Evolutionary conservation across 2,329 filamentous ascomycete genomes (phyloP).

Genomic region (Didymella pinodella): DNA sequence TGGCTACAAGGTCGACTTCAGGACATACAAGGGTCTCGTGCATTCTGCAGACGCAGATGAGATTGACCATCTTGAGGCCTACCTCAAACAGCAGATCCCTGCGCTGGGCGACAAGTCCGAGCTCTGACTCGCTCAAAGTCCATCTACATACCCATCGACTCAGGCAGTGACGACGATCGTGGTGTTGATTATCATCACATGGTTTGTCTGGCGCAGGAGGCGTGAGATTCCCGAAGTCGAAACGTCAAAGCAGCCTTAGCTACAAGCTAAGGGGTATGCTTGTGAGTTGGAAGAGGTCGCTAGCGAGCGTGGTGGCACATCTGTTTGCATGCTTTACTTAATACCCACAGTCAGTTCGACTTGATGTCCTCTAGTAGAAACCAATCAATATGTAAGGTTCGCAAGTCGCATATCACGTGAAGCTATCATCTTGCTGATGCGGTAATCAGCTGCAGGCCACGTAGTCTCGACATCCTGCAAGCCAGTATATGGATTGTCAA

Average conservation of each 20-base stretch:
- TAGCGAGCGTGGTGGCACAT: background rate
- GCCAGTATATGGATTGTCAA: too few species aligned
- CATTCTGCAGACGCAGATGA: slow-evolving; percentile 82
- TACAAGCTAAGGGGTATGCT: background rate
- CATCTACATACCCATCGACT: slow-evolving; percentile 9
- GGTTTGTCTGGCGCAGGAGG: slow-evolving; percentile 38
- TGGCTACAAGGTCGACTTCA: slow-evolving; percentile 78
- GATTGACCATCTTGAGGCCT: slow-evolving; percentile 80
- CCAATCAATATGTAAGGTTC: background rate
- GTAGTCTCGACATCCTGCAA: too few species aligned
- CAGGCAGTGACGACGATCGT: slow-evolving; percentile 35
- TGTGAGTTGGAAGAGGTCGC: background rate
- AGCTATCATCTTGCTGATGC: too few species aligned
- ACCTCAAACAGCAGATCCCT: slow-evolving; percentile 63
- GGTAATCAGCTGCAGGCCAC: too few species aligned
- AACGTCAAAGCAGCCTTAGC: background rate
- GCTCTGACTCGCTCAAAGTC: slow-evolving; percentile 40
- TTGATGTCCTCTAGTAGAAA: background rate
- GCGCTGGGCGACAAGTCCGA: slow-evolving; percentile 51
- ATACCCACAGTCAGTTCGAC: slow-evolving; percentile 9
- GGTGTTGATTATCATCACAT: slow-evolving; percentile 35
- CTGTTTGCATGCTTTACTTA: slow-evolving; percentile 1
- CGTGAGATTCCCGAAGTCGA: background rate
- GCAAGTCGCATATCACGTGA: background rate
- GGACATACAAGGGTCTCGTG: slow-evolving; percentile 73